Evolutionary conservation across 1,284 basidiomycete genomes (phyloP).

Genomic region (Marasmius oreades): DNA sequence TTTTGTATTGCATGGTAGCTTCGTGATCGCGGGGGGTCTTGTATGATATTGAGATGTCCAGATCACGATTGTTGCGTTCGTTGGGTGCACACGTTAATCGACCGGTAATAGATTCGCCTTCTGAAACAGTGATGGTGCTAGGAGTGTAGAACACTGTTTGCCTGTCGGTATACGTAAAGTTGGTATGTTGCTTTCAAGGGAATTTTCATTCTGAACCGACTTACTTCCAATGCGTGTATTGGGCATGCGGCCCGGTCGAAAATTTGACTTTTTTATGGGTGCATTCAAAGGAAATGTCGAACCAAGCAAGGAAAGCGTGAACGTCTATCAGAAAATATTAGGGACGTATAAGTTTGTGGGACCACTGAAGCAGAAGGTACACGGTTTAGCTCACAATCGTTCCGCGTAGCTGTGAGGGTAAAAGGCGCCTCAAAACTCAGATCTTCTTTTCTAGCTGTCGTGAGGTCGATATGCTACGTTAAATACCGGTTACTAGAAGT

Average conservation of each 20-base stretch:
- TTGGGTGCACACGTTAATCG: constrained; percentile 81
- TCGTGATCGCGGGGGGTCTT: constrained; percentile 36
- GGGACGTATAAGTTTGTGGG: not conserved
- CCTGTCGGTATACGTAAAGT: constrained; percentile 32
- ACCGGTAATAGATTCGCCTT: constrained; percentile 74
- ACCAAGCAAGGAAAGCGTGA: constrained; percentile 99
- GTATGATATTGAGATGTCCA: constrained; percentile 86
- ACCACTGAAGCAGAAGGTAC: constrained; percentile 7
- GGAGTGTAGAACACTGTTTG: constrained; percentile 98
- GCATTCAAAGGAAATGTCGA: constrained; percentile 94
- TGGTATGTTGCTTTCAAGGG: not conserved
- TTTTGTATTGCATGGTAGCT: constrained; percentile 63
- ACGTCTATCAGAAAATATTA: constrained; percentile 59
- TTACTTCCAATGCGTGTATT: constrained; percentile 97
- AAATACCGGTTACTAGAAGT: not conserved
- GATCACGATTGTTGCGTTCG: constrained; percentile 85
- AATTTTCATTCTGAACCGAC: constrained; percentile 27
- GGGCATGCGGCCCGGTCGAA: constrained; percentile 93
- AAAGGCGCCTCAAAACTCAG: constrained; percentile 85
- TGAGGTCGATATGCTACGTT: constrained; percentile 81
- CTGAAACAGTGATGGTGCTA: constrained; percentile 60
- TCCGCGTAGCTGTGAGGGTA: constrained; percentile 78
- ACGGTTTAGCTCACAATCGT: constrained; percentile 73
- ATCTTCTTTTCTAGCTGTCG: constrained; percentile 94
- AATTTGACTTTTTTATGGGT: constrained; percentile 97